A percentile compares a stretch with the other conserved stretches of the same genome.
These are phyloP conservation scores for Claviceps sp. DNA, from an alignment of 2,329 filamentous ascomycete species.

Conservation along the genomic window DNA sequence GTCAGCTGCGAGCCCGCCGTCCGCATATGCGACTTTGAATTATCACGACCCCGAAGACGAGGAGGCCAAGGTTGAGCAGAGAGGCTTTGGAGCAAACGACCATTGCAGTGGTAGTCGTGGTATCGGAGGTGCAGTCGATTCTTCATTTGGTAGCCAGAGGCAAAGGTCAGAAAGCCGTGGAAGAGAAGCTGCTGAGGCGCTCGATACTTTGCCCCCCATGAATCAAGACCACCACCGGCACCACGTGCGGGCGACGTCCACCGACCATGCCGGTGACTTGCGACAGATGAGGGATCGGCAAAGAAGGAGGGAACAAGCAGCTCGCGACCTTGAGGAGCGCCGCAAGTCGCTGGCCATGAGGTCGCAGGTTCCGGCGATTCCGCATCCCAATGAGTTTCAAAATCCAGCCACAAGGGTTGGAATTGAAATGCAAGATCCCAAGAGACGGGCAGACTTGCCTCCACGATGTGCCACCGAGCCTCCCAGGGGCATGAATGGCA, in stretches of 20 bases:
- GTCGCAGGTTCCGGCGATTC: conserved; percentile 67
- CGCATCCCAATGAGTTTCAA: conserved; percentile 50
- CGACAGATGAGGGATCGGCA: conserved; percentile 44
- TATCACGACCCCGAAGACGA: conserved; percentile 48
- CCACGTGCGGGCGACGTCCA: conserved; percentile 25
- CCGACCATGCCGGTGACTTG: conserved; percentile 39
- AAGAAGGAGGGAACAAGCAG: conserved; percentile 59
- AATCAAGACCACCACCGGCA: background rate
- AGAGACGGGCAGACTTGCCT: conserved; percentile 29
- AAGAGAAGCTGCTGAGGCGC: conserved; percentile 18
- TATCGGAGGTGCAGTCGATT: conserved; percentile 11
- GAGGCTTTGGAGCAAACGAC: conserved; percentile 42
- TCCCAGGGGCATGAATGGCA: conserved; percentile 35
- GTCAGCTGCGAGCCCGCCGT: conserved; percentile 67
- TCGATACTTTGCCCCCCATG: conserved; percentile 19
- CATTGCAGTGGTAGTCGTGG: conserved; percentile 36
- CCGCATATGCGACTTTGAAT: conserved; percentile 27
- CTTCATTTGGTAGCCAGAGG: conserved; percentile 20
- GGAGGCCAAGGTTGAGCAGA: conserved; percentile 38
- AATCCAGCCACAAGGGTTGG: conserved; percentile 14
- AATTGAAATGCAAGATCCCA: conserved; percentile 31
- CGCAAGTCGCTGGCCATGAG: conserved; percentile 71
- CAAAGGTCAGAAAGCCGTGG: conserved; percentile 28
- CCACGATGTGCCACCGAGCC: conserved; percentile 54
- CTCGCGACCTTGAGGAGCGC: conserved; percentile 77